Evolutionary conservation across 2,329 filamentous ascomycete species (phyloP), one percentile per base, ranked within the genome.

Genomic region (Penicillium polonicum): DNA sequence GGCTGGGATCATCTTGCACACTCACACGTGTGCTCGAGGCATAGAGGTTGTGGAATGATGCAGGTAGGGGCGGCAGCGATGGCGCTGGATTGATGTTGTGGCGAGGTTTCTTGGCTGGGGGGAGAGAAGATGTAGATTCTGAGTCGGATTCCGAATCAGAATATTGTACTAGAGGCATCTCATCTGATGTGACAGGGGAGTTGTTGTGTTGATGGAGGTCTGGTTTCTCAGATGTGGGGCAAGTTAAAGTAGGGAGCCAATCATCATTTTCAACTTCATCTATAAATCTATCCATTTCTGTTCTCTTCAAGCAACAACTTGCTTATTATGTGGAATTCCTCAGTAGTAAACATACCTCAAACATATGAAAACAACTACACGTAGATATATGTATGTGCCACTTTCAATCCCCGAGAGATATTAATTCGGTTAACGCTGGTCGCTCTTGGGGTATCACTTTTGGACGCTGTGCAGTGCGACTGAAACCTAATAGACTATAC

Each of bases 41-140:
- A 76, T 99, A 97, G 54, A 97, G 82, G 73, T 97, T 90, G 73
- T 92, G 90, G 74, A 99, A 97, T 55, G 85, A 79, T 13, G 86
- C 75, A 9, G 92, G 93, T 23, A 97, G 82, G 9, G 92, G 90
- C 31, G 90, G 91, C 36, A 92, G 76, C 25, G 72, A 68, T 48
- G 68, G 49, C 21, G 41, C 52, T 10, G 68, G 66, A 58, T 68
- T 41, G 15, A n/a, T n/a, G 17, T 25, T 65, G 49, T 59, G 60
- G 23, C 65, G 61, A 31, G 56, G 57, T 53, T 62, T 69, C 46
- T 72, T 74, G 50, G 64, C 49, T 52, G 65, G 65, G 2, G 5
- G 39, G 55, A 61, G 62, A 41, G 58, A 62, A 35, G 56, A 42
- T 58, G 58, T 46, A 15, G 57, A 25, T 15, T 73, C 72, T 29